Evolutionary conservation across 805 yeast species (phyloP), one percentile per base, ranked within the genome.

Genomic region (Lachancea sp.): DNA sequence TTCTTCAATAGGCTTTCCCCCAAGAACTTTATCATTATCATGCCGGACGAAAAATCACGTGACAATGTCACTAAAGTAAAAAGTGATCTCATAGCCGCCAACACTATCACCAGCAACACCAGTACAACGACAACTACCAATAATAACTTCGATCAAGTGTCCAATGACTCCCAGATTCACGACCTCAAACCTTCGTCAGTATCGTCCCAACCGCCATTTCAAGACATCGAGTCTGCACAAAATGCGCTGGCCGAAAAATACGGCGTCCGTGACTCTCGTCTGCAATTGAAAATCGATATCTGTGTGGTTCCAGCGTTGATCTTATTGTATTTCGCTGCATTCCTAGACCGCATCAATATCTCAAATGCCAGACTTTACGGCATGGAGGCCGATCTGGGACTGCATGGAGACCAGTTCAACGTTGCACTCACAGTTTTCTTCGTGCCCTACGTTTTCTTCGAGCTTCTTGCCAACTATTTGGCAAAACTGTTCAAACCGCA

Each of bases 281-380:
- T 42, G 20, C 40, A 42, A 19, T 42, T 41, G 37, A 36, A 42
- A 36, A 19, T 42, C 26, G 46, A 42, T 25, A n/a, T 36, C 9
- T 37, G 46, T 17, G 41, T 42, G 15, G 41, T 36, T 22, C 46
- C 41, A 4, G 46, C 37, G 31, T 31, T 42, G 25, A 26, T 37
- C 17, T 17, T 42, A n/a, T 32, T 42, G 30, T 42, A 36, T 37
- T 37, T 42, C 22, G 37, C 41, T 13, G 36, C 41, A 16, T 42
- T 36, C 16, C 36, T 42, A 7, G 46, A 42, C 32, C 41, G 46
- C 7, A 37, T 36, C 36, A 36, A 36, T 36, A 42, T 42, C 36
- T 36, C 37, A 8, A 42, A 36, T 15, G 46, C 46, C 11, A 27
- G 22, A 26, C 31, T 42, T n/a, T 30, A 36, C 31, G 46, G 46